Evolutionary conservation across 768 basidiomycete species (phyloP).

Genomic region (Hemileccinum impolitum): DNA sequence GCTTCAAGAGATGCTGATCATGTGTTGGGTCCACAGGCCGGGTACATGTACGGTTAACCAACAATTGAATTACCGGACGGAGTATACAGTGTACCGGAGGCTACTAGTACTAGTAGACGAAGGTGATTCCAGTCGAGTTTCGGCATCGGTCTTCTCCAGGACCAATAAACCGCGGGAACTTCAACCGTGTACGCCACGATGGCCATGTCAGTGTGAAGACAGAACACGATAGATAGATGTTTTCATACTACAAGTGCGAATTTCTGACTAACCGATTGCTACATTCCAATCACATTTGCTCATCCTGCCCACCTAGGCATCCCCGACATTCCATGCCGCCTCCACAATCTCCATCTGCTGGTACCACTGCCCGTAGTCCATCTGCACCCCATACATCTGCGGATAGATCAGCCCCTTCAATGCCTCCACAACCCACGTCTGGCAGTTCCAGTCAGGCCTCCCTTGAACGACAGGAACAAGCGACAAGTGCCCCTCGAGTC

Average conservation of each 20-base stretch:
- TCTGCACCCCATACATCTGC: constrained; percentile 16
- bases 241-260: neutral
- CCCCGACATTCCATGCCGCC: constrained; percentile 15
- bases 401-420: constrained; percentile 9
- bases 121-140: too few species aligned
- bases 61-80: too few species aligned
- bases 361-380: constrained; percentile 9
- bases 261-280: neutral
- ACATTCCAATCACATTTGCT: neutral
- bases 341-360: constrained; percentile 17
- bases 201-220: too few species aligned
- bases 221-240: neutral
- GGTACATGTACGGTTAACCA: too few species aligned
- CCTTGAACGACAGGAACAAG: constrained; percentile 12
- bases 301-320: constrained; percentile 1
- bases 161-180: too few species aligned
- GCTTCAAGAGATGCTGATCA: too few species aligned
- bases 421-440: constrained; percentile 21
- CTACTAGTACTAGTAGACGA: too few species aligned
- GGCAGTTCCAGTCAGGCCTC: constrained; percentile 14
- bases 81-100: too few species aligned
- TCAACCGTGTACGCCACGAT: too few species aligned
- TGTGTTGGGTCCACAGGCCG: too few species aligned
- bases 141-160: too few species aligned
- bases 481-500: constrained; percentile 10